A percentile compares a stretch with the other conserved stretches of the same genome.
phyloP scores from a whole-genome alignment of 164 flowering plant genomes.

The Nelumbo lutea region DNA sequence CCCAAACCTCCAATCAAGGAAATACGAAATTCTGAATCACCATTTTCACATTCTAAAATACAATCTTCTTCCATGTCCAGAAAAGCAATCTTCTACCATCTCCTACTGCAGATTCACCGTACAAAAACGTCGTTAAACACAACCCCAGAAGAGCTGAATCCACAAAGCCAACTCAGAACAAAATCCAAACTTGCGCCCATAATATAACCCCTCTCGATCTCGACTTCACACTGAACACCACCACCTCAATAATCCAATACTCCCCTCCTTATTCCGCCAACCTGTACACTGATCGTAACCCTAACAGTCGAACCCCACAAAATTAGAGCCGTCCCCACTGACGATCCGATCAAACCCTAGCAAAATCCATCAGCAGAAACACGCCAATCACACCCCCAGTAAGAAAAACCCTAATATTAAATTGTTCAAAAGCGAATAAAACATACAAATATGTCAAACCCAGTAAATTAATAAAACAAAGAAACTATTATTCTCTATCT shows the following conservation, averaged over 20 bases:
- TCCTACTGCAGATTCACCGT: conserved; percentile 14
- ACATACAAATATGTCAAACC: neutral
- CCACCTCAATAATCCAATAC: neutral
- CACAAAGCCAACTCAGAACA: conserved; percentile 8
- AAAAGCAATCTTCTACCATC: conserved; percentile 12
- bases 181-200: conserved; percentile 27
- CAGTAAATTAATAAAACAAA: neutral
- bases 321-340: conserved; percentile 19
- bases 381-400: conserved; percentile 12
- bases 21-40: conserved; percentile 11
- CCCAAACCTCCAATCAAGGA: neutral
- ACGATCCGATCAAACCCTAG: conserved; percentile 44
- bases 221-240: neutral
- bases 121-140: conserved; percentile 11
- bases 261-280: conserved; percentile 3
- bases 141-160: conserved; percentile 18
- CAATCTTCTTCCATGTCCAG: conserved; percentile 58
- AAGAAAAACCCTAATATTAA: conserved; percentile 24
- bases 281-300: conserved; percentile 27
- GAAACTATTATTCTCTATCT: neutral
- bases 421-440: conserved; percentile 1
- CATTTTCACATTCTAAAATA: conserved; percentile 16
- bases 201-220: conserved; percentile 12
- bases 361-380: conserved; percentile 20
- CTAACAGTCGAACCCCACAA: conserved; percentile 20